Evolutionary conservation across 345 rosid genomes (phyloP).

Genomic region (Euclidium syriacum): DNA sequence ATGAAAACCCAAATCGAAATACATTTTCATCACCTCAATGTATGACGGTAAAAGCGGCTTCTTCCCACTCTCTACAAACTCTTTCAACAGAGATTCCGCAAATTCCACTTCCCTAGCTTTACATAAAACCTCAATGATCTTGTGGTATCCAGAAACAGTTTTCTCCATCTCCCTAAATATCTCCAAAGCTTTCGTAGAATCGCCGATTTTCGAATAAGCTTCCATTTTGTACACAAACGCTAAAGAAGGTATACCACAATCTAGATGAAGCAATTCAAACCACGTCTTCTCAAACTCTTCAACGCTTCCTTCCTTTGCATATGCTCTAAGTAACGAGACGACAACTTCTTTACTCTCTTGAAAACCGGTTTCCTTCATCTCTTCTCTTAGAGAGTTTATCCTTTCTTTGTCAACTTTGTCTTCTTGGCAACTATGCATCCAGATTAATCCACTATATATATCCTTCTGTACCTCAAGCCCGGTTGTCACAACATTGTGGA

Average conservation of each 20-base stretch:
- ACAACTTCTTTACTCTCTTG: constrained; percentile 57
- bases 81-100: constrained; percentile 60
- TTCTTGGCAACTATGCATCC: constrained; percentile 88
- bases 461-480: constrained; percentile 70
- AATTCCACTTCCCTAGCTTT: constrained; percentile 45
- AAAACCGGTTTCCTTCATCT: constrained; percentile 59
- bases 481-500: constrained; percentile 59
- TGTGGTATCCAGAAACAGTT: constrained; percentile 63
- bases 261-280: constrained; percentile 41
- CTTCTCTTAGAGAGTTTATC: constrained; percentile 47
- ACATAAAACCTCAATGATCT: constrained; percentile 61
- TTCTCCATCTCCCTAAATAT: constrained; percentile 66
- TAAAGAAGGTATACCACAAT: constrained; percentile 45
- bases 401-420: constrained; percentile 54
- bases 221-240: constrained; percentile 81
- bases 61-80: constrained; percentile 55
- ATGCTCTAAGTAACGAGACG: constrained; percentile 68
- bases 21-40: constrained; percentile 49
- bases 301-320: constrained; percentile 55
- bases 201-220: constrained; percentile 53
- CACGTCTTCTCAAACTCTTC: constrained; percentile 68
- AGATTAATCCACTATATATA: constrained; percentile 64
- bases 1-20: constrained; percentile 47
- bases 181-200: constrained; percentile 48
- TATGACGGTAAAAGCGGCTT: constrained; percentile 64